Conservation (phyloP, 176 grass and related monocot species). For the Zea mays region DNA sequence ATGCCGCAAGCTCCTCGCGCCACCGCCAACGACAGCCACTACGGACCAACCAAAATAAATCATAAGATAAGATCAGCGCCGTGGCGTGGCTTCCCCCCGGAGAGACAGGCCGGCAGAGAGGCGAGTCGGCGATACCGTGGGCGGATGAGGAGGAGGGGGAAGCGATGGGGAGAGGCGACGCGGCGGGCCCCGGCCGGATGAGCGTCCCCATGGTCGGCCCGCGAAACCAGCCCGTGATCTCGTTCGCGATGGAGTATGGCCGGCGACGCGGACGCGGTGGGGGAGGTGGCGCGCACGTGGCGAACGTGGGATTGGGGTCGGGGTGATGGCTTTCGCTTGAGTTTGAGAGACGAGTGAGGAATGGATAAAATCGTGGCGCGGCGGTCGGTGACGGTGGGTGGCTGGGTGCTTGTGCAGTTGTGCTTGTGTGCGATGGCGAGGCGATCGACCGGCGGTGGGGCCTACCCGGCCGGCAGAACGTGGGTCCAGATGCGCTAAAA, state of each 20-base stretch:
- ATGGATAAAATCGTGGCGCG: conserved; percentile 35
- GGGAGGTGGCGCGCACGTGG: conserved; percentile 47
- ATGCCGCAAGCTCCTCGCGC: not conserved
- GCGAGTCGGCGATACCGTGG: conserved; percentile 26
- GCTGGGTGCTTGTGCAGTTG: not conserved
- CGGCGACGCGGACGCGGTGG: not conserved
- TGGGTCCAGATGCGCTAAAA: too few relatives aligned
- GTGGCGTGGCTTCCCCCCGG: not conserved
- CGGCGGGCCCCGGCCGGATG: conserved; percentile 21
- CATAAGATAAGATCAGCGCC: conserved; percentile 13
- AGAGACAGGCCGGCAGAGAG: not conserved
- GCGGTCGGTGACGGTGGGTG: too few relatives aligned
- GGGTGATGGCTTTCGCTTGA: not conserved
- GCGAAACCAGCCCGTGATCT: conserved; percentile 4
- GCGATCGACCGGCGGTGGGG: not conserved
- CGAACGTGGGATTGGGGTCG: conserved; percentile 24
- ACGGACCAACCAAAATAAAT: not conserved
- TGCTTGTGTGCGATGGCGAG: conserved; percentile 7
- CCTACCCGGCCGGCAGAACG: not conserved
- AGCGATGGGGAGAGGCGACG: not conserved
- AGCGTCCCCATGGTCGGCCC: conserved; percentile 30
- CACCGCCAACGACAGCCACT: conserved; percentile 1
- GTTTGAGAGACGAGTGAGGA: not conserved
- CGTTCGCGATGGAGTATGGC: conserved; percentile 1
- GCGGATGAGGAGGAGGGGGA: conserved; percentile 4